Percentiles rank a stretch among this genome's conserved stretches.
These are phyloP conservation scores for Mortierella sp. DNA, from an alignment of 371 early-diverging fungal genomes.

Conservation along the genomic window DNA sequence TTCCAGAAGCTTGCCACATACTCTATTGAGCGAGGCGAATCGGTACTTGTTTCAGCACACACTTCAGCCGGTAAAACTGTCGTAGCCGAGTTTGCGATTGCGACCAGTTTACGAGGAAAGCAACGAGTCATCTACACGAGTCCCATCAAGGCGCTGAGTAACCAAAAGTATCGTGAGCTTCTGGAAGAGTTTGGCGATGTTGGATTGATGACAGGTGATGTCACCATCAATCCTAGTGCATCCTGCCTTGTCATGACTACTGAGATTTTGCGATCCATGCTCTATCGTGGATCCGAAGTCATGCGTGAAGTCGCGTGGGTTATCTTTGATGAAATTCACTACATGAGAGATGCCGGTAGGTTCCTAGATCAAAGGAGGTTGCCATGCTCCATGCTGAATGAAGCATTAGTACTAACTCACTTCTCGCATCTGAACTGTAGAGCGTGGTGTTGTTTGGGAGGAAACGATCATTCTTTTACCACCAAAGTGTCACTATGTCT, in stretches of 20 bases:
- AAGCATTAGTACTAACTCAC: neutral
- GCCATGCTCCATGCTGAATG: too few relatives aligned
- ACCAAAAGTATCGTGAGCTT: slow-evolving; percentile 99
- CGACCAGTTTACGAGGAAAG: slow-evolving; percentile 90
- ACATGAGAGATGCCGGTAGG: slow-evolving; percentile 90
- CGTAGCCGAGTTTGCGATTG: slow-evolving; percentile 99
- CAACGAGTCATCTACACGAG: slow-evolving; percentile 99
- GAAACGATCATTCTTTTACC: slow-evolving; percentile 99
- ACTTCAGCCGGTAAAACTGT: slow-evolving; percentile 99
- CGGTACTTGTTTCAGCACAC: slow-evolving; percentile 98
- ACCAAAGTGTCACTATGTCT: slow-evolving; percentile 94
- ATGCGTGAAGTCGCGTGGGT: slow-evolving; percentile 99
- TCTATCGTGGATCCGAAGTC: slow-evolving; percentile 98
- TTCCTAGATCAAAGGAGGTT: neutral
- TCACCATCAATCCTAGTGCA: slow-evolving; percentile 98
- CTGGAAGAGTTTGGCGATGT: slow-evolving; percentile 98
- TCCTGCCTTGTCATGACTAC: slow-evolving; percentile 99
- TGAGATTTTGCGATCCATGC: slow-evolving; percentile 98
- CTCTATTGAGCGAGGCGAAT: slow-evolving; percentile 96
- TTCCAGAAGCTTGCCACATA: slow-evolving; percentile 96
- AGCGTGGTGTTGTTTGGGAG: slow-evolving; percentile 99
- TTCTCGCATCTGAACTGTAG: slow-evolving; percentile 44
- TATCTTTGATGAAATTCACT: slow-evolving; percentile 99
- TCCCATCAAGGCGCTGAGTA: slow-evolving; percentile 99
- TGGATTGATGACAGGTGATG: slow-evolving; percentile 99